phyloP scores from a whole-genome alignment of 2,329 filamentous ascomycete genomes.

The Phaeosphaeria sp. region DNA sequence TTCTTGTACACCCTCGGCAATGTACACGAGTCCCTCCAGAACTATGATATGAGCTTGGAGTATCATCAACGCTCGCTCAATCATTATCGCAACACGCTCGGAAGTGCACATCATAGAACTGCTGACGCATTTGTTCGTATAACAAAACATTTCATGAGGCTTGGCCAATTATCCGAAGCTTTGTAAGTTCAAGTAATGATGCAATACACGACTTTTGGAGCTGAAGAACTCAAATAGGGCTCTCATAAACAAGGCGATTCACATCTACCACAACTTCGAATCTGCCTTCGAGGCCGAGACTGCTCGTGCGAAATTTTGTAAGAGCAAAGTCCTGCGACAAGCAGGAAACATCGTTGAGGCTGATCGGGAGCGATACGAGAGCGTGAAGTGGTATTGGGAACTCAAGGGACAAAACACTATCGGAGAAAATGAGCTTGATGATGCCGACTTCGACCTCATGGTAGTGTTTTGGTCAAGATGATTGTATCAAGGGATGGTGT shows the following conservation, averaged over 20 bases:
- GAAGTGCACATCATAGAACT: background rate
- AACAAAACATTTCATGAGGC: background rate
- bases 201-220: background rate
- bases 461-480: background rate
- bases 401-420: background rate
- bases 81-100: background rate
- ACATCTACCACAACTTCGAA: background rate
- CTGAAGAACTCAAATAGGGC: background rate
- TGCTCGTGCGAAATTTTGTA: background rate
- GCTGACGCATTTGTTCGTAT: background rate
- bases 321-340: background rate
- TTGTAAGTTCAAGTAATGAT: background rate
- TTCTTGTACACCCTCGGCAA: background rate
- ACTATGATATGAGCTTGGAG: background rate
- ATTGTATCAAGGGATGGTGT: background rate
- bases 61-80: background rate
- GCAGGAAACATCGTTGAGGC: background rate
- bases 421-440: background rate
- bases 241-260: background rate
- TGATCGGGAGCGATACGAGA: background rate
- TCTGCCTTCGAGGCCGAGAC: background rate
- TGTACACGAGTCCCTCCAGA: background rate
- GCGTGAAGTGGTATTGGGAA: background rate
- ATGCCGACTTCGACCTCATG: background rate
- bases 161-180: background rate